These are phyloP conservation scores for Termitomyces sp. DNA, from an alignment of 768 basidiomycete species.

Conservation along the genomic window DNA sequence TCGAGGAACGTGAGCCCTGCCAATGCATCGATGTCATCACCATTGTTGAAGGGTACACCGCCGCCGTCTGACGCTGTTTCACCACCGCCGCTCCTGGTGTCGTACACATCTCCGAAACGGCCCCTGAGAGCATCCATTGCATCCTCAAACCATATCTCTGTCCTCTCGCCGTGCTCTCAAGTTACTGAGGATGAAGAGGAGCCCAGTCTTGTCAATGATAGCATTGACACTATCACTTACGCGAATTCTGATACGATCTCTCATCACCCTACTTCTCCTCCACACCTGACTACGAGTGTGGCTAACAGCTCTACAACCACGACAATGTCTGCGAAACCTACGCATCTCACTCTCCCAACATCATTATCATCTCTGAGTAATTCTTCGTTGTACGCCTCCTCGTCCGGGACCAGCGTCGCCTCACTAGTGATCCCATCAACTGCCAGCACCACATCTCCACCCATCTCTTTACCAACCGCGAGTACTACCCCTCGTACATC, in stretches of 20 bases:
- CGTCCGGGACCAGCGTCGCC: background rate
- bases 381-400: slow-evolving; percentile 3
- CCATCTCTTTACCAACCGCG: slow-evolving; percentile 5
- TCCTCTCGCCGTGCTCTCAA: slow-evolving; percentile 7
- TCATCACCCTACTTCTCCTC: background rate
- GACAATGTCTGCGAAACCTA: background rate
- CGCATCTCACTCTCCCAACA: background rate
- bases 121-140: background rate
- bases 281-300: background rate
- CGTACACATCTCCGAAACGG: background rate
- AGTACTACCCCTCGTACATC: slow-evolving; percentile 9
- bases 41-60: background rate
- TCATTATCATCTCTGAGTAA: background rate
- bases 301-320: background rate
- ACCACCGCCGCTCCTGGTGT: background rate
- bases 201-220: background rate
- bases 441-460: background rate
- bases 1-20: background rate
- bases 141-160: slow-evolving; percentile 5
- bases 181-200: background rate
- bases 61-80: background rate
- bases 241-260: background rate
- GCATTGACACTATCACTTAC: background rate
- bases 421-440: background rate
- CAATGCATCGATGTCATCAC: background rate